These are phyloP conservation scores for Haplosporangium sp. DNA, from an alignment of 371 early-diverging fungal species.

Conservation along the genomic window DNA sequence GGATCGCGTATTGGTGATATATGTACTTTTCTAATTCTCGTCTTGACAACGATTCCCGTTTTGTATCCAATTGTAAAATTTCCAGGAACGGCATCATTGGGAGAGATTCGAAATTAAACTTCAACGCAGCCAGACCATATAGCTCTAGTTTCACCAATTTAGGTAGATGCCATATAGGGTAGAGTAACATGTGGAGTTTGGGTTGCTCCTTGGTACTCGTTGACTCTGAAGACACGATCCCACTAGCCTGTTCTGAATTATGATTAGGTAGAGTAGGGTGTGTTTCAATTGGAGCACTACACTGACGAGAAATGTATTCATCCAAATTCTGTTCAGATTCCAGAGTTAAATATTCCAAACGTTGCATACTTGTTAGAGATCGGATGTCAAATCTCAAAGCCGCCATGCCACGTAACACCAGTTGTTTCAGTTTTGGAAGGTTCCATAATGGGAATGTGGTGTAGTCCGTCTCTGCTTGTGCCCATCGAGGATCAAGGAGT, in stretches of 20 bases:
- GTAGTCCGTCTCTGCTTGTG: neutral
- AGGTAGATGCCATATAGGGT: neutral
- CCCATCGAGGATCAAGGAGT: neutral
- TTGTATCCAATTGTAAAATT: no score
- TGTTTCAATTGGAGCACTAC: neutral
- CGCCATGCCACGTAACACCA: neutral
- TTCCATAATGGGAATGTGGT: neutral
- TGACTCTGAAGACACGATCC: no score
- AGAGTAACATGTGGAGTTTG: no score
- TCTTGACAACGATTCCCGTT: neutral
- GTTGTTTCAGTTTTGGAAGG: neutral
- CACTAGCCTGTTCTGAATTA: no score
- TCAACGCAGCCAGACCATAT: neutral
- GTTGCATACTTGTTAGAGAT: neutral
- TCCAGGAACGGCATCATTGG: no score
- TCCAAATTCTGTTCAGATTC: neutral
- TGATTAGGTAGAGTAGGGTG: no score
- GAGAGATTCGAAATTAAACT: no score
- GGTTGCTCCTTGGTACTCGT: no score
- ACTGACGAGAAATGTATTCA: neutral
- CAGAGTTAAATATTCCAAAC: neutral
- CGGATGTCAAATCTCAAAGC: neutral
- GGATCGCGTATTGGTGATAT: neutral
- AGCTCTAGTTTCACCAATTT: neutral
- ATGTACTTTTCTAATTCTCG: neutral